Evolutionary conservation across 2,329 filamentous ascomycete genomes (phyloP), one percentile per base, ranked within the genome.

Genomic region (Stenocarpella maydis): DNA sequence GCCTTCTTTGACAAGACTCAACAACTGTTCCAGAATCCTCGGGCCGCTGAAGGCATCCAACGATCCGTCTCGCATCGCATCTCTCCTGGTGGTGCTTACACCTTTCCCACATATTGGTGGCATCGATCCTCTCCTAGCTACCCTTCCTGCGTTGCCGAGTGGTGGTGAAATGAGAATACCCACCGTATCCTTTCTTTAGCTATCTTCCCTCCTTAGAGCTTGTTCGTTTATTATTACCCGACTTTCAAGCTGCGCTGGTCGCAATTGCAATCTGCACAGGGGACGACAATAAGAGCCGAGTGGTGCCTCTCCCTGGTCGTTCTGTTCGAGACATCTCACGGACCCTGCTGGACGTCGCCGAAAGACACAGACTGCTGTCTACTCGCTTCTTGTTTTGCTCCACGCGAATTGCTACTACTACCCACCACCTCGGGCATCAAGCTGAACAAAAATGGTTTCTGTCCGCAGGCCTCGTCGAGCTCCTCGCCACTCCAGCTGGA

Each of bases 401-500:
- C 15, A 53, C 31, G 21, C 39, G 1, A 49, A 47, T 28, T 26
- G n/a, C 54, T 19, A 15, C 31, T 21, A 21, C 34, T n/a, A 24
- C 5, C 34, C 9, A 34, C 34, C n/a, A n/a, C n/a, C n/a, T 37
- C 10, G 55, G 41, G 49, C 49, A 47, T 26, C 34, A 41, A 43
- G n/a, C 70, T 71, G 54, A 71, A 60, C 64, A 67, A 66, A 37
- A n/a, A 71, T 71, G 70, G 49, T 67, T 41, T 67, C 63, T 8
- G n/a, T 67, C 8, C 67, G 70, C 70, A 71, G 70, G 49, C 54
- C 63, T 50, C 67, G 64, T 49, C 63, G 64, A 47, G 9, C 63
- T 67, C 67, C 63, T 49, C 63, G 64, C n/a, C 21, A 67, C 37
- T 61, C 60, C 21, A 69, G 67, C 41, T 71, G 67, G 70, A 60